phyloP scores from a whole-genome alignment of 306 rosid species.

The Rosa lucieae region DNA sequence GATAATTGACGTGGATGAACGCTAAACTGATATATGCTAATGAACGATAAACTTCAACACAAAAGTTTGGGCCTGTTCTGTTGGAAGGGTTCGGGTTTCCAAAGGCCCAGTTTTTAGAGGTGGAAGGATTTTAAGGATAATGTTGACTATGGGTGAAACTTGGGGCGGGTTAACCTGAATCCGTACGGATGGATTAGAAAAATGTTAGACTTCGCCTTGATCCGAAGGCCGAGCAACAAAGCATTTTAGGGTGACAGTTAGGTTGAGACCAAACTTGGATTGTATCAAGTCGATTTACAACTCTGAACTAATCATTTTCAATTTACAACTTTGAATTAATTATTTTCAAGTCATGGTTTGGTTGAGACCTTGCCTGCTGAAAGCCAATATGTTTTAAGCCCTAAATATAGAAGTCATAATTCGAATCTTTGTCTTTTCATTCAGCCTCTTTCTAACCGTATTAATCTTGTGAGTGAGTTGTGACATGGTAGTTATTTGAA shows the following conservation, averaged over 20 bases:
- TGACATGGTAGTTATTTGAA: too few species aligned
- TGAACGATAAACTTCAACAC: too few species aligned
- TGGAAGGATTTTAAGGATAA: background rate
- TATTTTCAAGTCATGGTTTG: background rate
- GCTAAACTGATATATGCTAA: background rate
- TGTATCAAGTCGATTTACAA: background rate
- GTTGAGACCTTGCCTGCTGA: background rate
- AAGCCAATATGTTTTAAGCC: background rate
- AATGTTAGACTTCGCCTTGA: too few species aligned
- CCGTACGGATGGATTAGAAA: too few species aligned
- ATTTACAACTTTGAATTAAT: too few species aligned
- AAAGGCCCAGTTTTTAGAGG: background rate
- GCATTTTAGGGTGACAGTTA: too few species aligned
- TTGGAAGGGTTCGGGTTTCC: background rate
- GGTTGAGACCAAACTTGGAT: background rate
- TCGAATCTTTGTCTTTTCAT: background rate
- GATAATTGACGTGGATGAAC: background rate
- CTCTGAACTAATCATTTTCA: background rate
- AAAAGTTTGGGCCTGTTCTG: background rate
- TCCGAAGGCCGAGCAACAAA: background rate
- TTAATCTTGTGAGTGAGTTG: too few species aligned
- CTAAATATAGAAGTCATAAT: background rate
- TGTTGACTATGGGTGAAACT: too few species aligned
- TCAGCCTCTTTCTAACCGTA: background rate
- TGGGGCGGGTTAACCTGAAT: too few species aligned